Conservation (phyloP, 768 basidiomycete species). For the Tulasnella calospora region DNA sequence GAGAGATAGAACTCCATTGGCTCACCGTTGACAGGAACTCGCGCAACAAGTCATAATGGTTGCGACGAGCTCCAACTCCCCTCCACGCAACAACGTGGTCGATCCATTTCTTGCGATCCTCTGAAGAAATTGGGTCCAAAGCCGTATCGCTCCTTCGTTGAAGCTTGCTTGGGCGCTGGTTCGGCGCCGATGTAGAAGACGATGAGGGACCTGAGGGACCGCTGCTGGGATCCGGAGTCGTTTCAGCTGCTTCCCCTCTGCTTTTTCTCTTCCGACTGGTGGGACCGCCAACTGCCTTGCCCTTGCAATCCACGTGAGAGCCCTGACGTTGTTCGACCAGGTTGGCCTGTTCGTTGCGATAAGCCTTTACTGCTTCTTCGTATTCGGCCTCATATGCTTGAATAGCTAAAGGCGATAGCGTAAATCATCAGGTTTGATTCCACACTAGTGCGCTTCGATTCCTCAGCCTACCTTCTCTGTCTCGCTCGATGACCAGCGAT, state of each 20-base stretch:
- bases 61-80: conserved; percentile 42
- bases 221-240: too few species aligned
- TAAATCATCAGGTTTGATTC: neutral
- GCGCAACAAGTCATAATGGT: conserved; percentile 32
- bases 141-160: neutral
- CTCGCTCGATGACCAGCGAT: neutral
- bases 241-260: neutral
- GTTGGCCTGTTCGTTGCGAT: neutral
- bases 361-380: neutral
- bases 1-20: neutral
- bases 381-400: neutral
- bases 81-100: neutral
- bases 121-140: neutral
- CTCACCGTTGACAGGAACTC: neutral
- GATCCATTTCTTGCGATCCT: neutral
- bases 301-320: neutral
- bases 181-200: neutral
- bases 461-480: neutral
- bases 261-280: neutral
- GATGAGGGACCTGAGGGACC: neutral
- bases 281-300: neutral
- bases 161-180: neutral
- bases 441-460: neutral
- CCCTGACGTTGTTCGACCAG: neutral
- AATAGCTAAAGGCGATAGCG: neutral